A percentile compares a stretch with the other conserved stretches of the same genome.
Evolutionary conservation across 257 asterid genomes (phyloP).

Genomic region (Coffea eugenioides): DNA sequence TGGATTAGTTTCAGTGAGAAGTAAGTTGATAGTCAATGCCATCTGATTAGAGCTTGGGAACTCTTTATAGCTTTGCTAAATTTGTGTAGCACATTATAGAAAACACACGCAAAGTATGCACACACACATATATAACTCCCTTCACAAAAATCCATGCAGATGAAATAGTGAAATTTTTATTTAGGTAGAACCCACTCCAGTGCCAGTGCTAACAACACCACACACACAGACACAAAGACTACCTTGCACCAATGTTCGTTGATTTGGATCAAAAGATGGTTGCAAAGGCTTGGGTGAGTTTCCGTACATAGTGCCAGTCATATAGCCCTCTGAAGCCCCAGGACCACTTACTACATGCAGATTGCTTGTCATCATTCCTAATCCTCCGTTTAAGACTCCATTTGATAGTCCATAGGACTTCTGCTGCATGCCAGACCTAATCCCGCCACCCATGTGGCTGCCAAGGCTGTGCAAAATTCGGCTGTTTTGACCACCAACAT

Average conservation of each 20-base stretch:
- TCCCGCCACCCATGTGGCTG: constrained; percentile 80
- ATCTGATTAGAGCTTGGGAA: neutral
- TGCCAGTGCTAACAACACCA: neutral
- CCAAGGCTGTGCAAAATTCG: constrained; percentile 77
- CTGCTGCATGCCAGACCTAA: constrained; percentile 72
- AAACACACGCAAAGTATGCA: neutral
- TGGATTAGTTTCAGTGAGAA: constrained; percentile 23
- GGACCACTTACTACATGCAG: constrained; percentile 50
- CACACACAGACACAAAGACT: constrained; percentile 19
- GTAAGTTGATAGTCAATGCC: constrained; percentile 1
- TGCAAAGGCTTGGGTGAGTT: constrained; percentile 56
- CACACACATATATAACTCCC: neutral
- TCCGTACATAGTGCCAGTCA: constrained; percentile 47
- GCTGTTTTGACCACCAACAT: constrained; percentile 72
- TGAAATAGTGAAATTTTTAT: neutral
- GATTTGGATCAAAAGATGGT: constrained; percentile 67
- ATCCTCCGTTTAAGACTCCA: constrained; percentile 62
- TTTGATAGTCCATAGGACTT: constrained; percentile 66
- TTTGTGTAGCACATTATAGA: neutral
- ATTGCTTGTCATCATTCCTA: constrained; percentile 60
- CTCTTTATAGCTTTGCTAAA: neutral
- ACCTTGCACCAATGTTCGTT: constrained; percentile 65
- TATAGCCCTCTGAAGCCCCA: constrained; percentile 56
- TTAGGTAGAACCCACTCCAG: neutral
- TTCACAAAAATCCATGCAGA: neutral